Conservation (phyloP, 164 flowering plant genomes). For the Chloranthus sessilifolius region DNA sequence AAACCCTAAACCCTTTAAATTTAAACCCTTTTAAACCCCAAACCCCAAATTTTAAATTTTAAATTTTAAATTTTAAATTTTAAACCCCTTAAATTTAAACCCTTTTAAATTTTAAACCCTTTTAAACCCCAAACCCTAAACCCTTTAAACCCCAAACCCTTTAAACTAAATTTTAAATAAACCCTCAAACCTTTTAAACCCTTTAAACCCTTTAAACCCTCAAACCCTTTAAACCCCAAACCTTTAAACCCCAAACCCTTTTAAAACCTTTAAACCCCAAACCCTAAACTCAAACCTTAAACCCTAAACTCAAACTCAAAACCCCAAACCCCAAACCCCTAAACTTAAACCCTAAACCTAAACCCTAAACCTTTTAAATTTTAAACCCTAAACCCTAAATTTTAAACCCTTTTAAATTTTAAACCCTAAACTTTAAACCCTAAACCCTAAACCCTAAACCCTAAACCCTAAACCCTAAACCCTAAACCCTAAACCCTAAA, state of each 20-base stretch:
- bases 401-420: constrained; percentile 7
- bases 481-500: constrained; percentile 14
- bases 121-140: constrained; percentile 9
- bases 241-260: constrained; percentile 15
- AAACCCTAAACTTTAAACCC: constrained; percentile 10
- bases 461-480: constrained; percentile 7
- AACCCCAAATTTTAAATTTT: constrained; percentile 7
- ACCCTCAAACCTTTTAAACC: constrained; percentile 16
- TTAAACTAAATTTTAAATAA: not conserved
- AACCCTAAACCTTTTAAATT: constrained; percentile 11
- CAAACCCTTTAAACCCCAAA: constrained; percentile 11
- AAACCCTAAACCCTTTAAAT: constrained; percentile 15
- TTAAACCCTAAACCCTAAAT: constrained; percentile 10
- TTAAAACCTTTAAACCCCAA: constrained; percentile 13
- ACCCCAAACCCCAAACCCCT: constrained; percentile 8
- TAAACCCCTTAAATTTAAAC: constrained; percentile 5
- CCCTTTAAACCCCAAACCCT: constrained; percentile 9
- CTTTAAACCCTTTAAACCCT: constrained; percentile 10
- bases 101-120: constrained; percentile 10
- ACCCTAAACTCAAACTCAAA: constrained; percentile 1
- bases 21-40: constrained; percentile 13
- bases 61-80: constrained; percentile 10
- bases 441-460: constrained; percentile 9
- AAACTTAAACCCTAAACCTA: constrained; percentile 8
- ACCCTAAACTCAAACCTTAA: constrained; percentile 12